Base-by-base conservation (phyloP, 768 basidiomycete genomes). In the Cystofilobasidium capitatum region DNA sequence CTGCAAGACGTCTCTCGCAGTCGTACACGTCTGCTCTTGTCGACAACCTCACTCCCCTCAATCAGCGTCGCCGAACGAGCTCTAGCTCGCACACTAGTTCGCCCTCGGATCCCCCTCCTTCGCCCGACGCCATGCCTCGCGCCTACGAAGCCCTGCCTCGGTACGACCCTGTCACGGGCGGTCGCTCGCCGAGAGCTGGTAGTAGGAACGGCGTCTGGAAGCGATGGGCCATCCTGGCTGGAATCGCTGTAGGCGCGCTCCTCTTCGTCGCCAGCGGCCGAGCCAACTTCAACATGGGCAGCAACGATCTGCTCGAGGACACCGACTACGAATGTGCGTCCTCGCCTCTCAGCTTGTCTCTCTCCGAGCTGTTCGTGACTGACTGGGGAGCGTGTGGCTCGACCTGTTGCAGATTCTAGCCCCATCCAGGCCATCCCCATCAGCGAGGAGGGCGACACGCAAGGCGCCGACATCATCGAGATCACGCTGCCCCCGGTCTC, bases 141-240 rank as follows among this genome's bases (percentile, higher is more conserved):
- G 14, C 26, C 9, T 55, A 55, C 31, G 51, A 55, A 17, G 51
- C 51, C 10, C 16, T 55, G 4, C 29, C 16, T n/a, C 51, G 51
- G 31, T n/a, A 31, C 51, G 51, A 55, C 29, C 26, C n/a, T 3
- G 29, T 22, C 51, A 55, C 51, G 2, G 51, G 51, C 51, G 51
- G 51, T 17, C 51, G 67, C 75, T 33, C 72, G 73, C 47, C 72
- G 74, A 17, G 73, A 72, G 6, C 57, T 74, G 68, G 51, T 14
- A 16, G 51, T 6, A 33, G 29, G 29, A 55, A n/a, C 51, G 51
- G 70, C 14, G 69, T 71, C 2, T 75, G 74, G 73, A 77, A 76
- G 60, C 71, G 74, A 58, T 76, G 71, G 40, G 69, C 71, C 12
- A 39, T 75, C 47, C 63, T 76, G 14, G 70, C 65, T n/a, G 76